These are phyloP conservation scores for Radiomyces spectabilis DNA, from an alignment of 192 early-diverging fungal genomes.

Conservation along the genomic window DNA sequence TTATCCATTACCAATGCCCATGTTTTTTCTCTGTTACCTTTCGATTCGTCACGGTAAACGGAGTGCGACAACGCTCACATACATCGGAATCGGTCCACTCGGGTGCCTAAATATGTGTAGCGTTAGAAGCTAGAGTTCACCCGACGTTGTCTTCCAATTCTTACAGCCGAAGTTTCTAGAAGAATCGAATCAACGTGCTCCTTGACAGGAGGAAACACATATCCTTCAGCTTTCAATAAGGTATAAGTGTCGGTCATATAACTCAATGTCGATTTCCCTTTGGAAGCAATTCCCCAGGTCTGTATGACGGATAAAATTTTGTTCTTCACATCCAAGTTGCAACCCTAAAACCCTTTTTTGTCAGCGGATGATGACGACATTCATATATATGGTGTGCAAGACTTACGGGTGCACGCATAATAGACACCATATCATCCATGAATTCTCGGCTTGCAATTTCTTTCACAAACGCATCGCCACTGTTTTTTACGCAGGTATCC, in stretches of 20 bases:
- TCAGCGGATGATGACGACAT: too few relatives aligned
- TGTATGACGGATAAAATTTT: slow-evolving; percentile 77
- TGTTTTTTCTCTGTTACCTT: slow-evolving; percentile 39
- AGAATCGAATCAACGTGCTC: slow-evolving; percentile 53
- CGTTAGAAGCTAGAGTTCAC: too few relatives aligned
- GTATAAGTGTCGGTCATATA: slow-evolving; percentile 79
- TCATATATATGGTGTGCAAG: too few relatives aligned
- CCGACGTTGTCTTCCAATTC: slow-evolving; percentile 5
- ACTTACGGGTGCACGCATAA: slow-evolving; percentile 53
- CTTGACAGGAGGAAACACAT: slow-evolving; percentile 66
- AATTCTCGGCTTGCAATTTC: slow-evolving; percentile 88
- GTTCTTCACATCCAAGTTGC: slow-evolving; percentile 68
- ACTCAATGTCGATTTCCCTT: slow-evolving; percentile 66
- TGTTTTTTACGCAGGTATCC: slow-evolving; percentile 95
- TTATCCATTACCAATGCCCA: background rate
- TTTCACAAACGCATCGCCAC: slow-evolving; percentile 75
- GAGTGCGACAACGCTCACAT: slow-evolving; percentile 89
- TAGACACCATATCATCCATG: slow-evolving; percentile 69
- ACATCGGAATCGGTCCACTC: slow-evolving; percentile 94
- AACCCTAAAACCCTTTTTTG: slow-evolving; percentile 17
- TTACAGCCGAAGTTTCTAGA: slow-evolving; percentile 82
- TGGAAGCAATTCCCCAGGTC: slow-evolving; percentile 82
- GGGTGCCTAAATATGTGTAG: slow-evolving; percentile 75
- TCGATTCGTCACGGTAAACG: slow-evolving; percentile 90
- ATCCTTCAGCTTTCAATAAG: slow-evolving; percentile 71